phyloP scores from a whole-genome alignment of 202 grass and related monocot genomes.

The Schoenoplectus tabernaemontani region DNA sequence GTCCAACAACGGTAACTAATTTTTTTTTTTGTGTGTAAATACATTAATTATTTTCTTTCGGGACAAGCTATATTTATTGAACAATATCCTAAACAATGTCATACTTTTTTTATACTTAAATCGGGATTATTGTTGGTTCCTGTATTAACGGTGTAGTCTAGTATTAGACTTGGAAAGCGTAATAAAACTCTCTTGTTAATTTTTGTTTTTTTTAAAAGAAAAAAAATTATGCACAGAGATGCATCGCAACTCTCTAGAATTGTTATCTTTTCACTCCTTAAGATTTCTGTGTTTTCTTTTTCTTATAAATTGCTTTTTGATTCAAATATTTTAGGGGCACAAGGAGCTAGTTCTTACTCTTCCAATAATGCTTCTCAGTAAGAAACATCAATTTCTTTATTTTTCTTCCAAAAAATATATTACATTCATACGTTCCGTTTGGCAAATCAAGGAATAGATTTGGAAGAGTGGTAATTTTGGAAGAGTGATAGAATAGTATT shows the following conservation, averaged over 20 bases:
- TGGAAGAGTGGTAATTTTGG: too few relatives aligned
- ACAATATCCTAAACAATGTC: too few relatives aligned
- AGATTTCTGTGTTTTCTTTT: neutral
- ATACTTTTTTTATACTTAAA: too few relatives aligned
- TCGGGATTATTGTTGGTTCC: too few relatives aligned
- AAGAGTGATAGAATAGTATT: neutral
- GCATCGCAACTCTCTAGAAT: neutral
- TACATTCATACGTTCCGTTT: too few relatives aligned
- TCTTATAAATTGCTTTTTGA: neutral
- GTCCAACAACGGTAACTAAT: neutral
- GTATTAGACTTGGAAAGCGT: too few relatives aligned
- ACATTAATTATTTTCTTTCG: too few relatives aligned
- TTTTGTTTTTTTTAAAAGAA: too few relatives aligned
- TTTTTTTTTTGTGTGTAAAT: neutral
- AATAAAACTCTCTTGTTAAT: too few relatives aligned
- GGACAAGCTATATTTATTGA: too few relatives aligned
- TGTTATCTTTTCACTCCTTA: neutral
- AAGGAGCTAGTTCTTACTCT: neutral
- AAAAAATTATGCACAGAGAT: neutral
- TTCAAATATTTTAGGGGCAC: neutral
- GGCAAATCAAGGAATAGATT: too few relatives aligned
- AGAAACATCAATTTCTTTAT: neutral
- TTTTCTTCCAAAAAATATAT: neutral
- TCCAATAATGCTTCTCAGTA: neutral
- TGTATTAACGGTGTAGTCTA: too few relatives aligned